Evolutionary conservation across 2,329 filamentous ascomycete genomes (phyloP).

Genomic region (Cordyceps pruinosa): DNA sequence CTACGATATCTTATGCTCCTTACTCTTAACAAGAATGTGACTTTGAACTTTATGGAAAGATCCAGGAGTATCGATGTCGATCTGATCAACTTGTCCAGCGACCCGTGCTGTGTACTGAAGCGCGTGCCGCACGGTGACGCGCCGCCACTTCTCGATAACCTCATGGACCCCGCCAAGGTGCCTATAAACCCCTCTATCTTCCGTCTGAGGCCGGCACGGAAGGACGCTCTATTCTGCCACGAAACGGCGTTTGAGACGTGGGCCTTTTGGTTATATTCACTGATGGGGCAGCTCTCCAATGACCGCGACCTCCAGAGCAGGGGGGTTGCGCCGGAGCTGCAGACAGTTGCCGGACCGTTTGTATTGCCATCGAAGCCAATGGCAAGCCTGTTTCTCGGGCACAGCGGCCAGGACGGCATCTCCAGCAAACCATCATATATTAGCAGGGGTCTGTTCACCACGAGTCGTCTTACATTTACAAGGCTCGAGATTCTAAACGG

Average conservation of each 20-base stretch:
- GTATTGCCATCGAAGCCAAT: conserved; percentile 33
- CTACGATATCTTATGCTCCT: conserved; percentile 31
- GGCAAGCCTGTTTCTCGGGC: conserved; percentile 31
- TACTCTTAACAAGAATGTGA: conserved; percentile 22
- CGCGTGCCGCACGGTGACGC: conserved; percentile 25
- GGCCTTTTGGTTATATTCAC: conserved; percentile 36
- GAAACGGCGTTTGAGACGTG: conserved; percentile 31
- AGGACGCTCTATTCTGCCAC: conserved; percentile 26
- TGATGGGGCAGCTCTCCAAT: conserved; percentile 31
- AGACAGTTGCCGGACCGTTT: conserved; percentile 29
- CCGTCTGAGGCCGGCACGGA: conserved; percentile 23
- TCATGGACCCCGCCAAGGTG: conserved; percentile 27
- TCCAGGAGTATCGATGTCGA: conserved; percentile 29
- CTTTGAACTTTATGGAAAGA: conserved; percentile 21
- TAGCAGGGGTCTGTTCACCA: conserved; percentile 28
- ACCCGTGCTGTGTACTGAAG: conserved; percentile 27
- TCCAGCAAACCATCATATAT: conserved; percentile 29
- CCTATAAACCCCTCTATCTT: conserved; percentile 18
- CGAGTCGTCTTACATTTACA: conserved; percentile 28
- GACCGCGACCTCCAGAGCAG: conserved; percentile 27
- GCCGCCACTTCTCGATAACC: conserved; percentile 27
- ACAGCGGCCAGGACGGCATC: conserved; percentile 30
- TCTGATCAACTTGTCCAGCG: conserved; percentile 26
- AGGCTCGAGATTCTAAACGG: conserved; percentile 11
- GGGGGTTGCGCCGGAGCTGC: conserved; percentile 18